These are phyloP conservation scores for Cryphonectria radicalis DNA, from an alignment of 2,329 filamentous ascomycete species.

Conservation along the genomic window DNA sequence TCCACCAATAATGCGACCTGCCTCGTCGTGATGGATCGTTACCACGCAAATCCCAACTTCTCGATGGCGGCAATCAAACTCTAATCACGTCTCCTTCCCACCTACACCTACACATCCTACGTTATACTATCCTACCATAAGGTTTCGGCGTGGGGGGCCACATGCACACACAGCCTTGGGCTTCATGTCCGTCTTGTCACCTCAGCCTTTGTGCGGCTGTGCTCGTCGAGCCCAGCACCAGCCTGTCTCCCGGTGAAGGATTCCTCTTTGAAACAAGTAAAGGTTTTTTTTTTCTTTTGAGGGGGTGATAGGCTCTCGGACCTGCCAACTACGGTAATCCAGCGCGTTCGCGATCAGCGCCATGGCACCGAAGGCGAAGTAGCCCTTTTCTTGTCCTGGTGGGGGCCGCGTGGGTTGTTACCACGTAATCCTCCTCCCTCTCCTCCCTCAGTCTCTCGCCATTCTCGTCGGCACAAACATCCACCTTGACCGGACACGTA, in stretches of 20 bases:
- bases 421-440: not conserved
- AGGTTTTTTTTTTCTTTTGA: not conserved
- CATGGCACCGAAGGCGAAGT: not conserved
- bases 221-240: not conserved
- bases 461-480: not conserved
- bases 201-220: not conserved
- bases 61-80: not conserved
- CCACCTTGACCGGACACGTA: not conserved
- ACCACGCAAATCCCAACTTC: not conserved
- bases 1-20: conserved; percentile 8
- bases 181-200: not conserved
- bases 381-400: not conserved
- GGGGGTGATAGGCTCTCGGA: not conserved
- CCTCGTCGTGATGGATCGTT: not conserved
- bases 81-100: not conserved
- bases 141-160: not conserved
- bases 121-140: not conserved
- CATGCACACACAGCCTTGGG: not conserved
- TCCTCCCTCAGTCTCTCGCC: not conserved
- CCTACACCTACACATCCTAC: not conserved
- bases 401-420: not conserved
- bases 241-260: not conserved
- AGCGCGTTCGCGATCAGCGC: not conserved
- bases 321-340: not conserved
- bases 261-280: not conserved